These are phyloP conservation scores for Fusarium sp. DNA, from an alignment of 2,329 filamentous ascomycete genomes.

Conservation along the genomic window DNA sequence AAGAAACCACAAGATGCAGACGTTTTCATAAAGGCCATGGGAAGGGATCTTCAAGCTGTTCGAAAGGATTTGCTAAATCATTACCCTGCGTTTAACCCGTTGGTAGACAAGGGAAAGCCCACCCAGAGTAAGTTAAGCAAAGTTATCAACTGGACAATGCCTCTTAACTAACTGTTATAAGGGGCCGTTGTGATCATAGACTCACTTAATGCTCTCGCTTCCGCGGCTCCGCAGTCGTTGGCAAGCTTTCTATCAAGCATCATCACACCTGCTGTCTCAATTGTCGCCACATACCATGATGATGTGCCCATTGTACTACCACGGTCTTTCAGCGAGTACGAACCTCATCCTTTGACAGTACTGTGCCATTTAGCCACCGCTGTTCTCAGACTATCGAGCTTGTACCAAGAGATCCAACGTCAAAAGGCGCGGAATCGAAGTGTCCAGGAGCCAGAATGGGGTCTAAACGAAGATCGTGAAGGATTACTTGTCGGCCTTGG, in stretches of 20 bases:
- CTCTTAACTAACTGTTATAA: constrained; percentile 52
- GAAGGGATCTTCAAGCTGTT: constrained; percentile 68
- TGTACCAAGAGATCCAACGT: constrained; percentile 78
- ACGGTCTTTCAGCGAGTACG: constrained; percentile 63
- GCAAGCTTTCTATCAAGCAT: constrained; percentile 77
- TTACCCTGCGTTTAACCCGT: constrained; percentile 56
- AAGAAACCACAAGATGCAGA: constrained; percentile 73
- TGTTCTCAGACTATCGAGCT: constrained; percentile 77
- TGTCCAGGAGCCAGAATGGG: constrained; percentile 80
- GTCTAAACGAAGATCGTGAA: constrained; percentile 80
- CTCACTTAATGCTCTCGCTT: constrained; percentile 75
- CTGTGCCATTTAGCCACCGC: constrained; percentile 90
- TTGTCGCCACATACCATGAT: constrained; percentile 84
- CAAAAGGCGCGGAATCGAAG: constrained; percentile 83
- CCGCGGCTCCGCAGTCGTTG: constrained; percentile 66
- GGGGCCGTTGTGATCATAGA: constrained; percentile 84
- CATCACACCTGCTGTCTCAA: constrained; percentile 74
- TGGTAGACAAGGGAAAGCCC: constrained; percentile 52
- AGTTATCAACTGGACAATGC: neutral
- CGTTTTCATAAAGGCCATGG: constrained; percentile 72
- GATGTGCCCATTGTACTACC: constrained; percentile 74
- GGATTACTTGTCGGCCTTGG: constrained; percentile 79
- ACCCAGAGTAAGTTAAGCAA: constrained; percentile 56
- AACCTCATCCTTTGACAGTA: constrained; percentile 76
- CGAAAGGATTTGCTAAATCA: constrained; percentile 70